Percentiles rank a stretch among this genome's conserved stretches.
phyloP scores from a whole-genome alignment of 495 filamentous ascomycete species.

The Lasiosphaeria hispida region DNA sequence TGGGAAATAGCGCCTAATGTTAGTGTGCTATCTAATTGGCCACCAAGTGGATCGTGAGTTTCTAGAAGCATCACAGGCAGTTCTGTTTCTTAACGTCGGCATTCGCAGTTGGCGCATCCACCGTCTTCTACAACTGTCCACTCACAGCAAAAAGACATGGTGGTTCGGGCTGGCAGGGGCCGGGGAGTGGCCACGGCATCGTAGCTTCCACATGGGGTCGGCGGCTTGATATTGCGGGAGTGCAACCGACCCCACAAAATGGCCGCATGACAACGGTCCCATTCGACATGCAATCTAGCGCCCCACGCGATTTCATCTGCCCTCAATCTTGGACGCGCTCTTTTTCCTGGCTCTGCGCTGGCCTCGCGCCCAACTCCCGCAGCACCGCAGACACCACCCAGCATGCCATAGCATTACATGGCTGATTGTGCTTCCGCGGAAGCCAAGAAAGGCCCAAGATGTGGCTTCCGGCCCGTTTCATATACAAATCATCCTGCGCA shows the following conservation, averaged over 20 bases:
- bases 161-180: neutral
- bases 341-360: constrained; percentile 16
- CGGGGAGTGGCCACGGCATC: constrained; percentile 20
- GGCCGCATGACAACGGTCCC: constrained; percentile 16
- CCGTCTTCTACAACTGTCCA: neutral
- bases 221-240: constrained; percentile 23
- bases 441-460: constrained; percentile 10
- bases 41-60: no score
- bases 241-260: constrained; percentile 21
- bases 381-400: neutral
- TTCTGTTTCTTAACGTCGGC: neutral
- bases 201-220: constrained; percentile 13
- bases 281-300: constrained; percentile 28
- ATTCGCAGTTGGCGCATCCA: neutral
- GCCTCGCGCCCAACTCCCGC: neutral
- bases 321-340: neutral
- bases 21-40: no score
- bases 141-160: no score
- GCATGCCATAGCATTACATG: constrained; percentile 8
- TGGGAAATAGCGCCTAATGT: no score
- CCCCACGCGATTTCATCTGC: constrained; percentile 19
- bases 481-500: constrained; percentile 22
- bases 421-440: constrained; percentile 4
- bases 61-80: no score
- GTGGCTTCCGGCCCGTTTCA: constrained; percentile 25